These are phyloP conservation scores for Neofusicoccum cordaticola DNA, from an alignment of 2,329 filamentous ascomycete genomes.

Conservation along the genomic window DNA sequence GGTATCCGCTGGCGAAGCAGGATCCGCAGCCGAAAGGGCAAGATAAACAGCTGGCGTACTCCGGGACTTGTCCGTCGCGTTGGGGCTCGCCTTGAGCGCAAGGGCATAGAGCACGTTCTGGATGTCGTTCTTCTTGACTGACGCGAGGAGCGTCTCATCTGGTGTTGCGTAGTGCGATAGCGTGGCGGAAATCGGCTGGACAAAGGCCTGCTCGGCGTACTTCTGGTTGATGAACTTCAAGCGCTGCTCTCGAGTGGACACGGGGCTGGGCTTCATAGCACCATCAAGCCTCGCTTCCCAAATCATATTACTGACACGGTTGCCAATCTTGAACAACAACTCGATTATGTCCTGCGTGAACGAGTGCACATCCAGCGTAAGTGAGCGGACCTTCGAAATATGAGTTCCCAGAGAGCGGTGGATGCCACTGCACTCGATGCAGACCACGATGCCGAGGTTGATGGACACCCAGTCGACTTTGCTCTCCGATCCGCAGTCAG, in stretches of 20 bases:
- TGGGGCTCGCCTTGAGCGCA: constrained; percentile 82
- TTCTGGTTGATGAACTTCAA: constrained; percentile 95
- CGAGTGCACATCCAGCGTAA: constrained; percentile 91
- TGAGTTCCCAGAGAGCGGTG: constrained; percentile 95
- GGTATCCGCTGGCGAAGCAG: constrained; percentile 65
- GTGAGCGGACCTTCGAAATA: constrained; percentile 92
- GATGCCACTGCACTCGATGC: constrained; percentile 97
- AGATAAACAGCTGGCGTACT: constrained; percentile 88
- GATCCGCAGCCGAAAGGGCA: constrained; percentile 88
- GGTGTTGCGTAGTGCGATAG: constrained; percentile 73
- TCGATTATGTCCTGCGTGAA: constrained; percentile 98
- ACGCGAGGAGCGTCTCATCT: constrained; percentile 85
- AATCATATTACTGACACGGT: constrained; percentile 91
- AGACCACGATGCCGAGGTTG: constrained; percentile 92
- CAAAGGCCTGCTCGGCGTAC: constrained; percentile 80
- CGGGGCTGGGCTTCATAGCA: constrained; percentile 67
- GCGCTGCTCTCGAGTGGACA: constrained; percentile 82
- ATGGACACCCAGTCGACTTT: constrained; percentile 99
- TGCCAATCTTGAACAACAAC: constrained; percentile 84
- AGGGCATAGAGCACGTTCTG: constrained; percentile 89
- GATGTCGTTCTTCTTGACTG: constrained; percentile 95
- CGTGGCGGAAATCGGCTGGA: constrained; percentile 73
- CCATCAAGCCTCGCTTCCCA: constrained; percentile 87
- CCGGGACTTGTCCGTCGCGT: constrained; percentile 78
- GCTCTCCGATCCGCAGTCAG: constrained; percentile 84